Evolutionary conservation across 345 rosid genomes (phyloP).

Genomic region (Populus deltoides): DNA sequence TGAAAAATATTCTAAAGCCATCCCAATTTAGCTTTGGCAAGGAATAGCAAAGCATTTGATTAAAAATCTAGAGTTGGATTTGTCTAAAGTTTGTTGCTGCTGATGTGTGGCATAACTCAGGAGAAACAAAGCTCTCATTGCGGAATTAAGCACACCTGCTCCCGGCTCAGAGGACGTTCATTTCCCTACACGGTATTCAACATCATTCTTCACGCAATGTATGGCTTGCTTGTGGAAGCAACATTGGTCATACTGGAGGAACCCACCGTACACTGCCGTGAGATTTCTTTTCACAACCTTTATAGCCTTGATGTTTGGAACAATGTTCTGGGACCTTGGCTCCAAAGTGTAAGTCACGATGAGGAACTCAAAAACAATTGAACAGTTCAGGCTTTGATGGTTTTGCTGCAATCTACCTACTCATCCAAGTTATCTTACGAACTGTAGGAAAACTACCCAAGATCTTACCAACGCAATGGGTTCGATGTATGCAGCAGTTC

Average conservation of each 20-base stretch:
- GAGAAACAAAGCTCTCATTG: constrained; percentile 34
- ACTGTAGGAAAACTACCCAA: constrained; percentile 41
- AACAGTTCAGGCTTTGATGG: neutral
- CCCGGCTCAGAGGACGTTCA: constrained; percentile 18
- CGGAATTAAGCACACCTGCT: constrained; percentile 17
- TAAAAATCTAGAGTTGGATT: neutral
- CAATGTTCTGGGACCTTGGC: constrained; percentile 29
- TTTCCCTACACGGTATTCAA: constrained; percentile 16
- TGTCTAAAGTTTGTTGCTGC: neutral
- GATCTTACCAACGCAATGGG: constrained; percentile 70
- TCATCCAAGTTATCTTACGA: neutral
- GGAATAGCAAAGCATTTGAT: neutral
- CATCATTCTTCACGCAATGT: constrained; percentile 15
- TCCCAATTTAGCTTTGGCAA: neutral
- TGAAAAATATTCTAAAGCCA: neutral
- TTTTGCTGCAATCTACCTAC: neutral
- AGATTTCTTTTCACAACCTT: constrained; percentile 22
- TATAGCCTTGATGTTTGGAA: constrained; percentile 23
- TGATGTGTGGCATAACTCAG: constrained; percentile 25
- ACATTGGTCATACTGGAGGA: constrained; percentile 26
- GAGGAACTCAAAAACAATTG: neutral
- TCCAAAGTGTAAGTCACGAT: constrained; percentile 10
- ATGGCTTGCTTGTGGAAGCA: constrained; percentile 29
- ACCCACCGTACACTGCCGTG: constrained; percentile 24
- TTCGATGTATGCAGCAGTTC: constrained; percentile 67